Percentiles rank a stretch among this genome's conserved stretches.
phyloP scores from a whole-genome alignment of 345 rosid genomes.

The Aquilaria sinensis region DNA sequence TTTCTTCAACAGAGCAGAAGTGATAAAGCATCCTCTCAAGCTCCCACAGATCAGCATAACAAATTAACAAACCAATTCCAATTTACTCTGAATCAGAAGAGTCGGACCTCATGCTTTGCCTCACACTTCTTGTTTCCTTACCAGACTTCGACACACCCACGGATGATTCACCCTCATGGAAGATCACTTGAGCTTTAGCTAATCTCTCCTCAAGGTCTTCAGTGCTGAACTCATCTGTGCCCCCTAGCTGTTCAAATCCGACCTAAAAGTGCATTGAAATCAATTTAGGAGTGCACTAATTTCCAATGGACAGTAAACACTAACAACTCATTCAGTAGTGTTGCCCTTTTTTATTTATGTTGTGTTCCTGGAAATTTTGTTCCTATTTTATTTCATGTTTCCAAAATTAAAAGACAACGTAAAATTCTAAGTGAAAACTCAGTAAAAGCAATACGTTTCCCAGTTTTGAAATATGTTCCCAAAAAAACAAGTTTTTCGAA shows the following conservation, averaged over 20 bases:
- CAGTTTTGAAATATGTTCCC: too few species aligned
- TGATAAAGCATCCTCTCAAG: neutral
- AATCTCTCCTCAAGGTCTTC: constrained; percentile 90
- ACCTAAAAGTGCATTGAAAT: constrained; percentile 37
- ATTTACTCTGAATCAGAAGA: constrained; percentile 56
- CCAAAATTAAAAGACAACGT: too few species aligned
- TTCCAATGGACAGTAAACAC: too few species aligned
- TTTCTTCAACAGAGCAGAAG: neutral
- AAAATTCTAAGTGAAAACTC: too few species aligned
- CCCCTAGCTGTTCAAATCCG: constrained; percentile 92
- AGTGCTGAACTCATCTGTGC: constrained; percentile 90
- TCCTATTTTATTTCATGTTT: too few species aligned
- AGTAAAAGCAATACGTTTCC: too few species aligned
- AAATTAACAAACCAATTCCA: neutral
- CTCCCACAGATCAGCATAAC: neutral
- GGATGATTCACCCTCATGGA: constrained; percentile 81
- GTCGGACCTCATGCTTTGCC: constrained; percentile 55
- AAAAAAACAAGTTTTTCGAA: too few species aligned
- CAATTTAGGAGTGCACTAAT: neutral
- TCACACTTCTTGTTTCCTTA: constrained; percentile 50
- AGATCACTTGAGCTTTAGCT: constrained; percentile 80
- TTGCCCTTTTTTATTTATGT: neutral
- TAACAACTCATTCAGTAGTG: neutral
- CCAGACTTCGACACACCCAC: constrained; percentile 36
- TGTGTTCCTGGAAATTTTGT: too few species aligned